Evolutionary conservation across 805 yeast species (phyloP), one percentile per base, ranked within the genome.

Genomic region (Maudiozyma saulgeensis): DNA sequence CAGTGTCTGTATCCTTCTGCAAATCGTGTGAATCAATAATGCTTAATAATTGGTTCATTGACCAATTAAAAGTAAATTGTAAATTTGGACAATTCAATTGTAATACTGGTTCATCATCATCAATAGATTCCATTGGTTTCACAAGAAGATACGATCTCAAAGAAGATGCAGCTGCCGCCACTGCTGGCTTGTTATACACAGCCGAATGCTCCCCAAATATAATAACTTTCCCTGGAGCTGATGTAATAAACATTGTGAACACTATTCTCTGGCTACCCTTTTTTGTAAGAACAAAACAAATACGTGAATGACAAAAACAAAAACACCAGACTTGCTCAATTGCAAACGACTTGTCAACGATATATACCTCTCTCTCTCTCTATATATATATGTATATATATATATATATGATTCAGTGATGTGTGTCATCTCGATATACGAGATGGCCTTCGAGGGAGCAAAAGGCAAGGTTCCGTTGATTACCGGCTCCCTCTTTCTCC

Each of bases 161-260:
- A 6, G 93, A 83, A 9, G 65, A 56, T 8, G 91, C 77, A 4
- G 96, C 93, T 0, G 98, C 97, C 1, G 99, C 98, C 47, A 93
- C 86, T 12, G 97, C 98, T 1, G 96, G 96, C 61, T 81, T 86
- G 43, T 86, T 82, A 63, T 86, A 87, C 0, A 93, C 99, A 1
- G 95, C 98, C 7, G 97, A 86, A 62, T 93, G 99, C 63, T 93
- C 99, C 21, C 99, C 99, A 65, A 90, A 93, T 35, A 93, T 74
- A 57, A 93, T 93, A 43, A 89, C 96, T 62, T 93, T 93, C 4
- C 99, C 99, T 0, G 99, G 99, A 0, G 99, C 93, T 48, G 96
- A 86, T 1, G 88, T 87, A 46, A 80, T 68, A 64, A 90, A 87
- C 18, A 28, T 18, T 13, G 15, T n/a, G 6, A 21, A 21, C 5